Conservation (phyloP, 2,329 filamentous ascomycete genomes). For the Fusarium protoensiforme region DNA sequence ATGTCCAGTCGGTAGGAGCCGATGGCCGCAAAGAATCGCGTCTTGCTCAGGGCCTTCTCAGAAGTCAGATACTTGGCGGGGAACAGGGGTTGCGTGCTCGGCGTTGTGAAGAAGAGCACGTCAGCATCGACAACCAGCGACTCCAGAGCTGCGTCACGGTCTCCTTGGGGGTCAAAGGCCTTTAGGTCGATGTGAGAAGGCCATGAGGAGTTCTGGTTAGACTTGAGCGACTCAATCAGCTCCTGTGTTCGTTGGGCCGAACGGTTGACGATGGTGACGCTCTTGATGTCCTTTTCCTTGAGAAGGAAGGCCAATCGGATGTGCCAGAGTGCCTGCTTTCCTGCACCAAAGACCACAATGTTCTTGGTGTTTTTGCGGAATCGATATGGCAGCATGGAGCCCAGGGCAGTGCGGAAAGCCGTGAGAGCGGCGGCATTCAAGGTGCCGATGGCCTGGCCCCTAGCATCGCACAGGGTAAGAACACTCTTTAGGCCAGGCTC, state of each 20-base stretch:
- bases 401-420: constrained; percentile 75
- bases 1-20: constrained; percentile 48
- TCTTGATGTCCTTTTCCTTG: constrained; percentile 38
- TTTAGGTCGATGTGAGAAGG: constrained; percentile 28
- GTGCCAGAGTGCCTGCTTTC: constrained; percentile 79
- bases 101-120: constrained; percentile 48
- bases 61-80: constrained; percentile 34
- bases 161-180: constrained; percentile 15
- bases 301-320: constrained; percentile 73
- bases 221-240: constrained; percentile 33
- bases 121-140: constrained; percentile 35
- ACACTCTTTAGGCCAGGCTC: constrained; percentile 54
- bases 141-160: constrained; percentile 27
- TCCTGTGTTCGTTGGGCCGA: constrained; percentile 36
- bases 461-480: constrained; percentile 67
- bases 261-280: constrained; percentile 49
- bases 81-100: constrained; percentile 45
- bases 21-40: constrained; percentile 44
- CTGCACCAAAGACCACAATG: constrained; percentile 75
- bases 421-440: constrained; percentile 76
- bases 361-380: constrained; percentile 49
- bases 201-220: constrained; percentile 13
- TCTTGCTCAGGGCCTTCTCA: constrained; percentile 35
- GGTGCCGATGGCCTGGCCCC: constrained; percentile 68
- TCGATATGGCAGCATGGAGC: constrained; percentile 68